Conservation (phyloP, 768 basidiomycete genomes). For the Trametes punicea region DNA sequence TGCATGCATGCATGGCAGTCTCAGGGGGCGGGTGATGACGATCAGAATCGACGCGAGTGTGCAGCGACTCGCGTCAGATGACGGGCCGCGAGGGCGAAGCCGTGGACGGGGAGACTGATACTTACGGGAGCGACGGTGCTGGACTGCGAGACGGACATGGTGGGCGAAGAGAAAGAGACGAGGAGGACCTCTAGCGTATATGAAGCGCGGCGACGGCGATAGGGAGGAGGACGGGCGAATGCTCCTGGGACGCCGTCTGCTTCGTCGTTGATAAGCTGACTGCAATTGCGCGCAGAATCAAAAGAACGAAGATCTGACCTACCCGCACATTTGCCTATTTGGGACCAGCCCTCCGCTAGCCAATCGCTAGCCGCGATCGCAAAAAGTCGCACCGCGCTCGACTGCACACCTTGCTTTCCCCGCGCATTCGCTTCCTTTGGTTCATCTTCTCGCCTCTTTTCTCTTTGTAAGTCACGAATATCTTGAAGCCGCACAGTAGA, state of each 20-base stretch:
- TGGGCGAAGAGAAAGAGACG: not conserved
- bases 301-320: not conserved
- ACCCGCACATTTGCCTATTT: not conserved
- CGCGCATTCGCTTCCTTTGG: conserved; percentile 4
- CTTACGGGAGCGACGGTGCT: conserved; percentile 13
- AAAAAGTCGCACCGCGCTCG: conserved; percentile 8
- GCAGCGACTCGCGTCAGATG: conserved; percentile 15
- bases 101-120: not conserved
- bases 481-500: not conserved
- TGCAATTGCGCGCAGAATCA: not conserved
- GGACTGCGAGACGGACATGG: conserved; percentile 14
- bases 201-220: not conserved
- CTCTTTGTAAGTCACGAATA: not conserved
- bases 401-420: not conserved
- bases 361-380: conserved; percentile 8
- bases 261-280: not conserved
- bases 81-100: not conserved
- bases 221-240: too few relatives aligned
- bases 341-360: conserved; percentile 1
- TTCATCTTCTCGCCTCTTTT: not conserved
- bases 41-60: not conserved
- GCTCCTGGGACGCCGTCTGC: too few relatives aligned
- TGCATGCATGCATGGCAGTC: not conserved
- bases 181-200: not conserved
- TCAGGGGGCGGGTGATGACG: not conserved